Evolutionary conservation across 2,329 filamentous ascomycete species (phyloP), one percentile per base, ranked within the genome.

Genomic region (Dactylellina drechsleri): DNA sequence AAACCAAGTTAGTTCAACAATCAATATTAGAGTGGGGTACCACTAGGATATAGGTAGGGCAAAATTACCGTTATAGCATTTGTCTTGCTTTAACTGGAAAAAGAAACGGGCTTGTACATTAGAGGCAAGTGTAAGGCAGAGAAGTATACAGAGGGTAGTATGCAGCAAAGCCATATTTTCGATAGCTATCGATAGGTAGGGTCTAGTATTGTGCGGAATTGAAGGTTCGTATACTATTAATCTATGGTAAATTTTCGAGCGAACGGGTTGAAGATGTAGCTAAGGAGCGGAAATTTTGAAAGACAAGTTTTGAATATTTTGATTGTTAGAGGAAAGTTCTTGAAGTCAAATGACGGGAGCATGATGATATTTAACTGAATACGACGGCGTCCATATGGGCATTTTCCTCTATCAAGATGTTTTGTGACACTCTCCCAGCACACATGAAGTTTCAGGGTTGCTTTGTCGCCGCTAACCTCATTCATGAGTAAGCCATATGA

Each of bases 401-500:
- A 47, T 10, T 6, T n/a, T 16, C 5, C 43, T 47, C 15, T 47
- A n/a, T 18, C 43, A 47, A 6, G 15, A 15, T 47, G 43, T 36
- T 36, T 36, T 36, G 31, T 36, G 31, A 36, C 31, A 36, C 31
- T 36, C 31, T 36, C 31, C 31, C 31, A 36, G 31, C 31, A 36
- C 31, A 36, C 31, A 36, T 10, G 31, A 36, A 36, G 43, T 47
- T 47, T 18, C 43, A 47, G 13, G 43, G 16, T 47, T 47, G 31
- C 16, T 47, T 47, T 15, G 16, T 47, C 15, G 43, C 43, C 16
- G 43, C 43, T 47, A 47, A 47, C 43, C 43, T 47, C 13, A 47
- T 47, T 47, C 43, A n/a, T 47, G 43, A 47, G 43, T 47, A 47
- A 47, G 43, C 43, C 13, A 47, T 47, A n/a, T n/a, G 16, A 47